Evolutionary conservation across 192 early-diverging fungal genomes (phyloP).

Genomic region (Backusella mclennaniae): DNA sequence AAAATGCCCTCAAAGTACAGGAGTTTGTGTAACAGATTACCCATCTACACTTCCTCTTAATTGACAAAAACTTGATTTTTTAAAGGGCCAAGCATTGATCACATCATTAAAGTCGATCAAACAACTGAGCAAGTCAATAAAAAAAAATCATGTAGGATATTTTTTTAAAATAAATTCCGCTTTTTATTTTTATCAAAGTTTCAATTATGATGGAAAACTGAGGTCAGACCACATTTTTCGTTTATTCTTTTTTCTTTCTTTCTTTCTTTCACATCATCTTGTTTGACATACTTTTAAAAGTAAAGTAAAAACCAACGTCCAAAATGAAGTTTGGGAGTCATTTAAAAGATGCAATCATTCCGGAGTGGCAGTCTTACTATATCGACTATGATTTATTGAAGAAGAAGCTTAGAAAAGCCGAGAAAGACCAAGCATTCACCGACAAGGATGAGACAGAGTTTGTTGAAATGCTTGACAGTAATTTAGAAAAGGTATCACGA

Average conservation of each 20-base stretch:
- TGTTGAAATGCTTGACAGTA: constrained; percentile 81
- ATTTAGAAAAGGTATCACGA: constrained; percentile 77
- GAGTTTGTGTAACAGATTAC: neutral
- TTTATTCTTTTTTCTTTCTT: neutral
- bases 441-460: constrained; percentile 87
- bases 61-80: neutral
- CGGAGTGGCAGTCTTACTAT: constrained; percentile 81
- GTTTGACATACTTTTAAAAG: neutral
- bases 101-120: neutral
- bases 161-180: constrained; percentile 3
- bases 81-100: neutral
- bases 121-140: neutral
- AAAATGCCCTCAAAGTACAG: neutral
- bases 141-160: neutral
- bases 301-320: neutral
- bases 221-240: neutral
- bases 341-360: constrained; percentile 63
- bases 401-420: constrained; percentile 69
- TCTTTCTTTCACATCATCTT: neutral
- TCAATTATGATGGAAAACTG: neutral
- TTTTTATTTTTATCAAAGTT: neutral
- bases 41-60: neutral
- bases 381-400: constrained; percentile 83
- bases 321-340: constrained; percentile 88
- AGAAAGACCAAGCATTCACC: constrained; percentile 65